These are phyloP conservation scores for Nidularia sp. DNA, from an alignment of 768 basidiomycete species.

Conservation along the genomic window DNA sequence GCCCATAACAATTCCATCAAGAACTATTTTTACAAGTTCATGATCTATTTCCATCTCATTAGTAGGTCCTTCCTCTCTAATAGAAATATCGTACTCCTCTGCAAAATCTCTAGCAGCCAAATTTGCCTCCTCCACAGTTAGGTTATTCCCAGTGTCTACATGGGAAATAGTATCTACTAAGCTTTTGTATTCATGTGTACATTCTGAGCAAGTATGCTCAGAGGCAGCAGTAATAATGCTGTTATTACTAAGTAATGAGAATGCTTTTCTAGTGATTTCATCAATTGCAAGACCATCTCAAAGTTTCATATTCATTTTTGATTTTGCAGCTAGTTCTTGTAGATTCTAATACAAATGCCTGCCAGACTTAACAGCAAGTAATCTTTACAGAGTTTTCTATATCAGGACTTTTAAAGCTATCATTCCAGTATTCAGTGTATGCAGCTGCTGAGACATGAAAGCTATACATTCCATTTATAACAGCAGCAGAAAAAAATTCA, in stretches of 20 bases:
- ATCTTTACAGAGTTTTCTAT: not conserved
- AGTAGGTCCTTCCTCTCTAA: not conserved
- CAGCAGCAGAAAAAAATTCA: not conserved
- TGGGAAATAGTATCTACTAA: too few species aligned
- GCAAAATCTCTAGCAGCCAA: not conserved
- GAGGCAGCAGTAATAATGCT: not conserved
- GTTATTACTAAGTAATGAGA: not conserved
- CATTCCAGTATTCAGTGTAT: too few species aligned
- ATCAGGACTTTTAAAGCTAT: not conserved
- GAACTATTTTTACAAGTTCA: constrained; percentile 5
- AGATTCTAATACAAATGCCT: not conserved
- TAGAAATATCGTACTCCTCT: not conserved
- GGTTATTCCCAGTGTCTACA: not conserved
- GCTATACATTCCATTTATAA: too few species aligned
- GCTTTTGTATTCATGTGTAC: not conserved
- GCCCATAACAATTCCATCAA: constrained; percentile 11
- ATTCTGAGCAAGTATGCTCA: not conserved
- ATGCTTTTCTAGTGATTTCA: not conserved
- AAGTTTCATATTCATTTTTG: not conserved
- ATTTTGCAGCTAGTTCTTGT: not conserved
- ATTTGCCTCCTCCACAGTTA: not conserved
- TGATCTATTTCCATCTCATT: not conserved
- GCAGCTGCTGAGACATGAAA: too few species aligned
- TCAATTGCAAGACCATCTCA: not conserved
- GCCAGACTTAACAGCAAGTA: not conserved